Percentiles rank a stretch among this genome's conserved stretches.
Conservation (phyloP, 345 rosid species). For the Cardamine resedifolia region DNA sequence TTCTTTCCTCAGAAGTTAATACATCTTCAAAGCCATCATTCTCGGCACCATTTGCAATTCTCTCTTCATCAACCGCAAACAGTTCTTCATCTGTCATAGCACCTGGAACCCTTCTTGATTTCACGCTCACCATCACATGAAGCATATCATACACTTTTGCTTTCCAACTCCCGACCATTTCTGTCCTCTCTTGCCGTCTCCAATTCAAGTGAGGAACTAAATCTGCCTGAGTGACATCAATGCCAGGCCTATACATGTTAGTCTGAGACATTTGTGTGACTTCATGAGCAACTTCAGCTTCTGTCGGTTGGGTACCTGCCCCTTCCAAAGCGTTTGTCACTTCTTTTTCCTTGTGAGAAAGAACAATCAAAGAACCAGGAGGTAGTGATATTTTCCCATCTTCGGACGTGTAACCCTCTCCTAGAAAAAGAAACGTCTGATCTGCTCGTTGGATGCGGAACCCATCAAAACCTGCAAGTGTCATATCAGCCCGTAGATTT, state of each 20-base stretch:
- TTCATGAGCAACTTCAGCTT: slow-evolving; percentile 89
- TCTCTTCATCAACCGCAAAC: slow-evolving; percentile 82
- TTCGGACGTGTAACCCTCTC: slow-evolving; percentile 78
- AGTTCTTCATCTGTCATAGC: slow-evolving; percentile 98
- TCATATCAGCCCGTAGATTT: slow-evolving; percentile 97
- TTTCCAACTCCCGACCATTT: slow-evolving; percentile 95
- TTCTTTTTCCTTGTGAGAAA: slow-evolving; percentile 93
- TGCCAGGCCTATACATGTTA: slow-evolving; percentile 97
- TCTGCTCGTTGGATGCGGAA: slow-evolving; percentile 95
- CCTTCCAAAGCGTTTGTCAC: slow-evolving; percentile 95
- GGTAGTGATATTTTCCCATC: slow-evolving; percentile 64
- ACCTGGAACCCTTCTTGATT: slow-evolving; percentile 96
- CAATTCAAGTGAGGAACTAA: slow-evolving; percentile 85
- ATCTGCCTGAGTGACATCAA: slow-evolving; percentile 96
- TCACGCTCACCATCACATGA: slow-evolving; percentile 94
- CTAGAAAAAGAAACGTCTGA: slow-evolving; percentile 86
- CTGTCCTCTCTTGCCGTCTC: slow-evolving; percentile 97
- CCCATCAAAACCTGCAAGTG: slow-evolving; percentile 97
- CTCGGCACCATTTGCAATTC: slow-evolving; percentile 55
- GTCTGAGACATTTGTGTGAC: slow-evolving; percentile 96
- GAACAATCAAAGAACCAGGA: slow-evolving; percentile 84
- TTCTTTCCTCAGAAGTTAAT: slow-evolving; percentile 85
- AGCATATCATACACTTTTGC: slow-evolving; percentile 97
- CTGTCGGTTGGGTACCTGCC: slow-evolving; percentile 91
- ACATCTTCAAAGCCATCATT: slow-evolving; percentile 73